Evolutionary conservation across 805 yeast genomes (phyloP).

Genomic region (Jamesozyma piceae): DNA sequence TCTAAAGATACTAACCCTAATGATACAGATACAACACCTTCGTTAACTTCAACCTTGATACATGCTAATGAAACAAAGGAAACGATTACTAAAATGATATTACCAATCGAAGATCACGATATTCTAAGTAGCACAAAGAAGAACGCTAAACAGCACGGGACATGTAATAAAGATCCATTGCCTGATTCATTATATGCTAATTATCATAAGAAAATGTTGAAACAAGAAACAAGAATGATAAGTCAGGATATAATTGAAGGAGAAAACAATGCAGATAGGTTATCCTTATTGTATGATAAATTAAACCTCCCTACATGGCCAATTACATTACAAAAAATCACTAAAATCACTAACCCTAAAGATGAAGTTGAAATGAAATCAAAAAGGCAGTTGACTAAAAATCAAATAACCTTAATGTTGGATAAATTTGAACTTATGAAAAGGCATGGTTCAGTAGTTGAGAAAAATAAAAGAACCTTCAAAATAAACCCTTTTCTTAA

Average conservation of each 20-base stretch:
- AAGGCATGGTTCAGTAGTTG: conserved; percentile 12
- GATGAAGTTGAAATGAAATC: conserved; percentile 42
- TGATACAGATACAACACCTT: neutral
- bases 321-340: conserved; percentile 36
- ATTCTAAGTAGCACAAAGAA: neutral
- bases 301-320: conserved; percentile 42
- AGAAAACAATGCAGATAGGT: conserved; percentile 47
- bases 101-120: conserved; percentile 10
- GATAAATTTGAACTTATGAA: conserved; percentile 23
- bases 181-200: conserved; percentile 35
- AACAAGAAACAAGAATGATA: conserved; percentile 54
- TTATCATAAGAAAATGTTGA: conserved; percentile 52
- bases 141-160: neutral
- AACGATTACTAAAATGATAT: conserved; percentile 15
- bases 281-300: conserved; percentile 34
- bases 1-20: neutral
- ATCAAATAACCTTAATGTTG: conserved; percentile 35
- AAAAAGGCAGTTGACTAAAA: conserved; percentile 45
- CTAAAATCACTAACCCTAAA: conserved; percentile 39
- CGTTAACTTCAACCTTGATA: neutral
- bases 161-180: conserved; percentile 35
- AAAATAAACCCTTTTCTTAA: conserved; percentile 14
- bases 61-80: conserved; percentile 9
- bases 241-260: conserved; percentile 41
- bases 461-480: conserved; percentile 9